Evolutionary conservation across 345 rosid genomes (phyloP), one percentile per base, ranked within the genome.

Genomic region (Brassica rapa): DNA sequence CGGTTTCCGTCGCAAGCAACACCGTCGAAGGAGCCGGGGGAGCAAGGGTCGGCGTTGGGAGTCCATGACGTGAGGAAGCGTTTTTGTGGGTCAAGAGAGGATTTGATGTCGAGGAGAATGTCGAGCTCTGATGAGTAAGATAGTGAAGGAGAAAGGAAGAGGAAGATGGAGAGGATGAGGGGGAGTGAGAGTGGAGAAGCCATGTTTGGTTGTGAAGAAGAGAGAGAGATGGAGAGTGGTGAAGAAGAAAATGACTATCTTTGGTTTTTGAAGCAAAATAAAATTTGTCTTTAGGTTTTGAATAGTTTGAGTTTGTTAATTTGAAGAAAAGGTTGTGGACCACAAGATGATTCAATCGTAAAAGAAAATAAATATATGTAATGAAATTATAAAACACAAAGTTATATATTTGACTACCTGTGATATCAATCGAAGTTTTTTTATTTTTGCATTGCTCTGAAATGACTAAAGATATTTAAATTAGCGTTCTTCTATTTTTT

Each of bases 1-100:
- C 86, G 91, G 32, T 80, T 68, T 43, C 84, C 91, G 65, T 95
- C 83, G 86, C 99, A 95, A 30, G 93, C 97, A 12, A 95, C 93
- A 0, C 99, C 99, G 71, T 88, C 87, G 71, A 95, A 95, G 2
- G 91, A 85, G 14, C 81, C 83, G 3, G 66, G 35, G 75, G 80
- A 76, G 30, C 98, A 94, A 1, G 93, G 96, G 84, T 89, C 88
- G 37, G 78, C 35, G 53, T 55, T 59, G 41, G 84, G 76, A 0
- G 85, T 68, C 99, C 99, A 95, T 1, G 98, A 91, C 12, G 92
- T 80, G 78, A 95, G 84, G 77, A 87, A 80, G 51, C 76, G 89
- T 77, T 77, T 86, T 5, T 86, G 59, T 6, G 99, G 98, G 86
- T 93, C 99, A 1, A 95, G 86, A 1, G 97, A 90, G 63, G 91